phyloP scores from a whole-genome alignment of 2,329 filamentous ascomycete genomes.

The Tolypocladium amazonense region DNA sequence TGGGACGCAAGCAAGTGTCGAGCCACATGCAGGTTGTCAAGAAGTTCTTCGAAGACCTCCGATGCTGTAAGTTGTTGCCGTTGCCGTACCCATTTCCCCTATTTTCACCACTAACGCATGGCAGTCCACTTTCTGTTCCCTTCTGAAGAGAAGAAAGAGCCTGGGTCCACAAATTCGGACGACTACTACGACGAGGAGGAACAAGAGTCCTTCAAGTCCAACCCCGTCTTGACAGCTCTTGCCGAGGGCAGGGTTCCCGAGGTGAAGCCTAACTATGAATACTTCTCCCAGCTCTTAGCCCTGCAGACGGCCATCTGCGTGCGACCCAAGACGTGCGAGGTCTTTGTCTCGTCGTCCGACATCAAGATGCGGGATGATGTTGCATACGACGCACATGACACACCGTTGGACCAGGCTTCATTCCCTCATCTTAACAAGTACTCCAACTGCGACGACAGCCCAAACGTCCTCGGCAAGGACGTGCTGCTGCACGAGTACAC shows the following conservation, averaged over 20 bases:
- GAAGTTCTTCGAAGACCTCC: slow-evolving; percentile 51
- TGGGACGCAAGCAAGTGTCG: slow-evolving; percentile 54
- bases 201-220: slow-evolving; percentile 50
- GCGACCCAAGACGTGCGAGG: slow-evolving; percentile 47
- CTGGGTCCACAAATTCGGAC: slow-evolving; percentile 52
- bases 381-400: slow-evolving; percentile 32
- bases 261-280: slow-evolving; percentile 51
- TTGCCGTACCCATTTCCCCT: neutral
- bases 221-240: slow-evolving; percentile 51
- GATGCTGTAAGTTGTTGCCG: slow-evolving; percentile 43
- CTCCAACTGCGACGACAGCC: slow-evolving; percentile 40
- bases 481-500: slow-evolving; percentile 50
- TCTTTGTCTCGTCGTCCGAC: slow-evolving; percentile 44
- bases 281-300: slow-evolving; percentile 45
- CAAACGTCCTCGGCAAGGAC: slow-evolving; percentile 39
- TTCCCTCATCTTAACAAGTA: slow-evolving; percentile 47
- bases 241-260: slow-evolving; percentile 46
- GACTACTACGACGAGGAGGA: slow-evolving; percentile 31
- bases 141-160: slow-evolving; percentile 43
- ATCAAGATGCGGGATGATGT: slow-evolving; percentile 39
- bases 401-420: slow-evolving; percentile 29
- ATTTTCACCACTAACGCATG: neutral
- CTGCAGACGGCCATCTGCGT: slow-evolving; percentile 43
- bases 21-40: slow-evolving; percentile 64
- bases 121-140: slow-evolving; percentile 51